These are phyloP conservation scores for Ophiosphaerella narmari DNA, from an alignment of 2,329 filamentous ascomycete genomes.

Conservation along the genomic window DNA sequence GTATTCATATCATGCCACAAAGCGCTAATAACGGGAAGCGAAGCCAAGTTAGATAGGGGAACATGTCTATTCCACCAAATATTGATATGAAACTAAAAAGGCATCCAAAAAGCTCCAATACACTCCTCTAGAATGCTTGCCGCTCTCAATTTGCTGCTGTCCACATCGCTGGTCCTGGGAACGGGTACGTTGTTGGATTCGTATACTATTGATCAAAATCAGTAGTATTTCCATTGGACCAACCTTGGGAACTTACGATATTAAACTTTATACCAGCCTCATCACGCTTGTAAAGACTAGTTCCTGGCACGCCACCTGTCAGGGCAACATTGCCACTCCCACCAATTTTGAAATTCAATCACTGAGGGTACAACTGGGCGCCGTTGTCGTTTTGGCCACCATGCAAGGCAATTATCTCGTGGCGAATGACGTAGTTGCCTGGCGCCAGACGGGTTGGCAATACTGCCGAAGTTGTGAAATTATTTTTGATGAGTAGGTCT, in stretches of 20 bases:
- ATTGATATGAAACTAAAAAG: too few relatives aligned
- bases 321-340: constrained; percentile 49
- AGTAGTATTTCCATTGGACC: too few relatives aligned
- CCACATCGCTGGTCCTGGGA: constrained; percentile 45
- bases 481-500: constrained; percentile 48
- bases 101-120: not conserved
- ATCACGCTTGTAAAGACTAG: constrained; percentile 48
- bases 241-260: constrained; percentile 9
- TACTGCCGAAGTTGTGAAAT: constrained; percentile 52
- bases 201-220: constrained; percentile 22
- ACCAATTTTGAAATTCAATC: constrained; percentile 55
- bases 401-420: constrained; percentile 59
- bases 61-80: too few relatives aligned
- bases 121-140: not conserved
- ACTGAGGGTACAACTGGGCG: constrained; percentile 59
- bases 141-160: constrained; percentile 34
- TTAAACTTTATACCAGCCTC: constrained; percentile 53
- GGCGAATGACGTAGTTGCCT: constrained; percentile 60
- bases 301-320: constrained; percentile 46
- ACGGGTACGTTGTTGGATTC: constrained; percentile 37
- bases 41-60: too few relatives aligned
- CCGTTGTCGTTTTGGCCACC: constrained; percentile 49
- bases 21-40: too few relatives aligned
- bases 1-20: too few relatives aligned
- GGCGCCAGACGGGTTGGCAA: constrained; percentile 51